Conservation (phyloP, 2,329 filamentous ascomycete genomes). For the Epichloe brachyelytri region DNA sequence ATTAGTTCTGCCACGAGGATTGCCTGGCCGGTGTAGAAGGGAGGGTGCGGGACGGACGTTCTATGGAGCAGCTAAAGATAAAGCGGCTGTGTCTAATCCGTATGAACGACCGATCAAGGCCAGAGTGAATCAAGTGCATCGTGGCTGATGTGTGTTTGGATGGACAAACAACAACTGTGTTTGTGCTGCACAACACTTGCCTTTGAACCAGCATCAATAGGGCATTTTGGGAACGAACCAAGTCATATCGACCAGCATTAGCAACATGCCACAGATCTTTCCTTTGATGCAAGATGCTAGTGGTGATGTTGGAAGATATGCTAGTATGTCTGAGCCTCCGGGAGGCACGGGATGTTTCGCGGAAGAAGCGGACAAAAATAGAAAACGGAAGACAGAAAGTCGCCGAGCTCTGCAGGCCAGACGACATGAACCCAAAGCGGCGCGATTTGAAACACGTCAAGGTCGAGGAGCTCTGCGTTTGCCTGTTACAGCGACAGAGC, state of each 20-base stretch:
- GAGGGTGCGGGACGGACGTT: not conserved
- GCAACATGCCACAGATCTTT: not conserved
- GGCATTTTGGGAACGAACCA: not conserved
- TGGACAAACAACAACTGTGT: not conserved
- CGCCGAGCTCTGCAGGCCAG: not conserved
- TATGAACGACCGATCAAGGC: too few relatives aligned
- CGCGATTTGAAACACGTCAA: not conserved
- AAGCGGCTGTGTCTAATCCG: not conserved
- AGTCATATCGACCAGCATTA: not conserved
- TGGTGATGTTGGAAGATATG: too few relatives aligned
- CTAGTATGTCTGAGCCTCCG: too few relatives aligned
- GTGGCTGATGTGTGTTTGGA: too few relatives aligned
- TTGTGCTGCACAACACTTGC: not conserved
- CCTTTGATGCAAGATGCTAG: not conserved
- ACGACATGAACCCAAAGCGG: too few relatives aligned
- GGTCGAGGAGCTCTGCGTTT: not conserved
- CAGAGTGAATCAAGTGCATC: not conserved
- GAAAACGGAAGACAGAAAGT: not conserved
- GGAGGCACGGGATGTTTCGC: not conserved
- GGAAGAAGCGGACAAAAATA: not conserved
- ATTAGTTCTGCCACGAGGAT: too few relatives aligned
- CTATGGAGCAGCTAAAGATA: not conserved
- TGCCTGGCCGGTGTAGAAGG: too few relatives aligned
- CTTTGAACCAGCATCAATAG: not conserved
- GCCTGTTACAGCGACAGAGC: not conserved